Evolutionary conservation across 768 basidiomycete species (phyloP).

Genomic region (Russula foetens): DNA sequence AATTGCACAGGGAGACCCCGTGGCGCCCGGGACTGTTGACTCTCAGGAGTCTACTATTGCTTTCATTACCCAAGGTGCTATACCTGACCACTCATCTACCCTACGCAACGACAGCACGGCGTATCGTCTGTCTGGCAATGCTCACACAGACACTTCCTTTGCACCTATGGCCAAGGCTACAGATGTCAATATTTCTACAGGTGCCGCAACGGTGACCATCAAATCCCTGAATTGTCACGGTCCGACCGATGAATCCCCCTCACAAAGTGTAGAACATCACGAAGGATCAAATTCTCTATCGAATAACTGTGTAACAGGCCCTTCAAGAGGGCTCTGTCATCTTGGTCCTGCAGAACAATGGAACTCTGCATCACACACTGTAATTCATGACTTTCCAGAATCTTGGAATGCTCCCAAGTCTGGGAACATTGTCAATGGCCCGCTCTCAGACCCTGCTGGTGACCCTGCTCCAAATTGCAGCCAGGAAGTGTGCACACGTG

Average conservation of each 20-base stretch:
- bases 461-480: constrained; percentile 7
- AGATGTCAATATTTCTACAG: neutral
- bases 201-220: neutral
- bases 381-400: neutral
- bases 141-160: neutral
- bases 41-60: neutral
- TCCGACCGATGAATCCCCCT: neutral
- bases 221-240: neutral
- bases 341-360: neutral
- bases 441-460: neutral
- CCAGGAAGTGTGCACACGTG: constrained; percentile 11
- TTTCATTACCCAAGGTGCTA: neutral
- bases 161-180: neutral
- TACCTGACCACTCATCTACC: neutral
- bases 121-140: neutral
- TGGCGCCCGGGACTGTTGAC: neutral
- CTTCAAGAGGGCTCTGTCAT: neutral
- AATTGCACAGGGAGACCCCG: neutral
- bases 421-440: neutral
- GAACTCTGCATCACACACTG: neutral
- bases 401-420: neutral
- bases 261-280: neutral
- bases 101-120: neutral
- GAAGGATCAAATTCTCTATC: neutral
- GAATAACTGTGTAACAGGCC: neutral